These are phyloP conservation scores for Neoarthrinium moseri DNA, from an alignment of 2,329 filamentous ascomycete species.

Conservation along the genomic window DNA sequence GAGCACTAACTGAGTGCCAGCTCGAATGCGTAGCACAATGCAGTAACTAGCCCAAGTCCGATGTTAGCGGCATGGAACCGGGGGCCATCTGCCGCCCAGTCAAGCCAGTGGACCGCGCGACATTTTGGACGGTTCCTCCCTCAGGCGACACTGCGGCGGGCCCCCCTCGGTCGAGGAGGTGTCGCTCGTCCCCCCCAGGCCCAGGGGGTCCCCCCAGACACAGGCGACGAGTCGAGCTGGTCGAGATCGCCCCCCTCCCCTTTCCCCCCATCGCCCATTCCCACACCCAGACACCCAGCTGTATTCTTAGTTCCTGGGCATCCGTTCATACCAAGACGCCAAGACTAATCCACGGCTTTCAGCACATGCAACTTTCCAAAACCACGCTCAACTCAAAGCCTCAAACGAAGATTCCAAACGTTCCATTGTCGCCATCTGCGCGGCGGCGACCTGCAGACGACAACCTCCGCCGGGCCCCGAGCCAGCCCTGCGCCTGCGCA, in stretches of 20 bases:
- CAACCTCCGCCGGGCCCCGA: not conserved
- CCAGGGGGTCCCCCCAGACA: too few relatives aligned
- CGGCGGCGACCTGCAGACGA: not conserved
- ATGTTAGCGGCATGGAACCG: too few relatives aligned
- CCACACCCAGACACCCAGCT: conserved; percentile 2
- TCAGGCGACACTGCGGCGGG: too few relatives aligned
- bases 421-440: conserved; percentile 4
- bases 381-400: conserved; percentile 5
- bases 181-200: too few relatives aligned
- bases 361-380: conserved; percentile 10
- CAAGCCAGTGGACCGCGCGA: too few relatives aligned
- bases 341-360: conserved; percentile 9
- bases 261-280: conserved; percentile 4
- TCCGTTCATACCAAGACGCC: conserved; percentile 9
- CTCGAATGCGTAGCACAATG: too few relatives aligned
- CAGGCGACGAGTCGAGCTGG: too few relatives aligned
- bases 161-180: too few relatives aligned
- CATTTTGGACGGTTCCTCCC: too few relatives aligned
- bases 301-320: conserved; percentile 8
- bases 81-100: too few relatives aligned
- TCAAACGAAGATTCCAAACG: not conserved
- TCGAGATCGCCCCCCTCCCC: not conserved
- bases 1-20: too few relatives aligned
- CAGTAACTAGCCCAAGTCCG: too few relatives aligned
- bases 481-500: not conserved